Evolutionary conservation across 345 rosid genomes (phyloP).

Genomic region (Erysimum cheiranthoides): DNA sequence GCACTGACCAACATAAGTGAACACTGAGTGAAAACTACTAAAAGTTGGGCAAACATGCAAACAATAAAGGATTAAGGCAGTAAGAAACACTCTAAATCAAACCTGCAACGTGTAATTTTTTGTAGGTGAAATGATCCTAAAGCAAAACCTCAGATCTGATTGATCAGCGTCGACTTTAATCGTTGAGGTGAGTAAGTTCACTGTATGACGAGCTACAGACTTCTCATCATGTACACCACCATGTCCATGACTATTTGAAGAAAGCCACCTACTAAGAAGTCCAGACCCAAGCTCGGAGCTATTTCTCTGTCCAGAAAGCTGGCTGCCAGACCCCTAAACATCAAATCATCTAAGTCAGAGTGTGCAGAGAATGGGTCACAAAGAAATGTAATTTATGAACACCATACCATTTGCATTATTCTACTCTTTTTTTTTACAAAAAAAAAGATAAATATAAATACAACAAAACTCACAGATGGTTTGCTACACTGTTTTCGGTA

Average conservation of each 20-base stretch:
- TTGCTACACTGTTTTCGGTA: slow-evolving; percentile 90
- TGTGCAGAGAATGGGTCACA: slow-evolving; percentile 18
- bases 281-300: slow-evolving; percentile 98
- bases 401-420: slow-evolving; percentile 13
- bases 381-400: not conserved
- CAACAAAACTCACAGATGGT: slow-evolving; percentile 80
- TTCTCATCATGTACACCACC: slow-evolving; percentile 98
- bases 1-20: slow-evolving; percentile 73
- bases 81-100: slow-evolving; percentile 43
- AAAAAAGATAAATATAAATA: not conserved
- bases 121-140: slow-evolving; percentile 96
- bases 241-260: slow-evolving; percentile 83
- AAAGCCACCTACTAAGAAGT: slow-evolving; percentile 93
- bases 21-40: slow-evolving; percentile 47
- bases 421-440: not conserved
- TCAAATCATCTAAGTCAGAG: slow-evolving; percentile 18
- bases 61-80: slow-evolving; percentile 17
- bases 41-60: slow-evolving; percentile 16
- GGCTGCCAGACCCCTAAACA: slow-evolving; percentile 74
- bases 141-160: slow-evolving; percentile 98
- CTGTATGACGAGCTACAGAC: slow-evolving; percentile 98
- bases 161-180: slow-evolving; percentile 97
- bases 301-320: slow-evolving; percentile 85
- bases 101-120: slow-evolving; percentile 99
- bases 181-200: slow-evolving; percentile 98